Conservation (phyloP, 2,329 filamentous ascomycete species). For the Tolypocladium guangdongense region DNA sequence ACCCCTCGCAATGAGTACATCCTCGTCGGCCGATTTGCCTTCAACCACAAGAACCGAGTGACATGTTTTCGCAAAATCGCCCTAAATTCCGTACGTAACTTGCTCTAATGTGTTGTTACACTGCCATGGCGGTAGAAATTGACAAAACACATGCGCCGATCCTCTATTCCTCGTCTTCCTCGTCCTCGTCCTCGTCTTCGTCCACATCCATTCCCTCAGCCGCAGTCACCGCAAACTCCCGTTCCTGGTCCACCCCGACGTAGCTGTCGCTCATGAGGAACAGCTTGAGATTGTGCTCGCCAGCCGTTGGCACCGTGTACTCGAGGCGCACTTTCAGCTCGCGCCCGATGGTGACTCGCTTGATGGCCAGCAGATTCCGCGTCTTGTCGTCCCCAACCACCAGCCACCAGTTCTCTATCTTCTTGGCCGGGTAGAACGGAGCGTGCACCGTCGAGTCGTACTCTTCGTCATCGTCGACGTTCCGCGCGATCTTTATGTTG, state of each 20-base stretch:
- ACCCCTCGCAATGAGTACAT: constrained; percentile 15
- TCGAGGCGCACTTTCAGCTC: constrained; percentile 73
- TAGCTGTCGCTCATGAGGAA: constrained; percentile 98
- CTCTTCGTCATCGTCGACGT: constrained; percentile 57
- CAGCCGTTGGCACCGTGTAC: constrained; percentile 75
- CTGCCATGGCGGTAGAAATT: not conserved
- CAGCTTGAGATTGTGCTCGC: constrained; percentile 78
- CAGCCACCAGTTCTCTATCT: constrained; percentile 98
- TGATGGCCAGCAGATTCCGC: constrained; percentile 82
- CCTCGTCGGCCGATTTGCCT: constrained; percentile 8
- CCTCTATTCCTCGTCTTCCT: constrained; percentile 33
- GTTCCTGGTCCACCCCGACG: constrained; percentile 92
- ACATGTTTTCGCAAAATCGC: not conserved
- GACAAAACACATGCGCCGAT: not conserved
- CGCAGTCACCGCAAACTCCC: constrained; percentile 72
- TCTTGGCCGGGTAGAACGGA: constrained; percentile 84
- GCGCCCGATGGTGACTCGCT: constrained; percentile 77
- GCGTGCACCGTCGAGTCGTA: constrained; percentile 81
- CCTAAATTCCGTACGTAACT: not conserved
- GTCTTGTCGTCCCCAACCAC: constrained; percentile 89
- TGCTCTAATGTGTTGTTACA: not conserved
- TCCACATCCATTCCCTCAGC: constrained; percentile 94
- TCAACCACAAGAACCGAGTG: constrained; percentile 1
- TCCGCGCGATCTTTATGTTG: constrained; percentile 74
- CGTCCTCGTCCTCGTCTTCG: constrained; percentile 71